Evolutionary conservation across 1,139 yeast genomes (phyloP), one percentile per base, ranked within the genome.

Genomic region (Magnusiomyces ingens): DNA sequence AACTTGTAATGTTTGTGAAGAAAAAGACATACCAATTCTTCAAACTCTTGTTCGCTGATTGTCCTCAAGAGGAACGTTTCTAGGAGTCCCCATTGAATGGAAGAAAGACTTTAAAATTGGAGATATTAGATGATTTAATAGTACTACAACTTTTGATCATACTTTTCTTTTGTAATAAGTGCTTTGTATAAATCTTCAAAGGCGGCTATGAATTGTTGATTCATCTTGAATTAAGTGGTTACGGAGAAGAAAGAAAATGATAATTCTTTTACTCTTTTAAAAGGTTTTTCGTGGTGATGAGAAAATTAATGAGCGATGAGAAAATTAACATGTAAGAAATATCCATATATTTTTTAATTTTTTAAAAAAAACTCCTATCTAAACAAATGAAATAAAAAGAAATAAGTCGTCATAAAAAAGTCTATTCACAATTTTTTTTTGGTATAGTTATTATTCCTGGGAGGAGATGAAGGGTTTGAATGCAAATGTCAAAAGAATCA

Each of bases 401-500:
- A 26, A 26, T 5, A 26, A 26, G 8, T 5, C 32, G 8, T 26
- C 8, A 8, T 26, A 26, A 26, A 26, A 26, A 26, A 26, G 32
- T 26, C 32, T 26, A 26, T 26, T 26, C 32, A 26, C 32, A 26
- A 26, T 26, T 26, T 26, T 26, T 26, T 26, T 26, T 4, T 26
- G 8, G 8, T 26, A 26, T 5, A 5, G 32, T 5, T 5, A 26
- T 26, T 8, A 26, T 26, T 26, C 8, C 32, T 26, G 8, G 8
- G 32, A 26, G 8, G 32, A 26, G 32, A 26, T 26, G 32, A 26
- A 26, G 4, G 32, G 32, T 29, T 29, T 44, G n/a, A 29, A 13
- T 44, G 18, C 47, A 6, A 29, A 35, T 37, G 63, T 49, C 11
- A 53, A 47, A 35, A 63, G 48, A 40, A 65, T 49, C 52, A 70